Evolutionary conservation across 2,329 filamentous ascomycete genomes (phyloP).

Genomic region (Pestalotiopsis sp.): DNA sequence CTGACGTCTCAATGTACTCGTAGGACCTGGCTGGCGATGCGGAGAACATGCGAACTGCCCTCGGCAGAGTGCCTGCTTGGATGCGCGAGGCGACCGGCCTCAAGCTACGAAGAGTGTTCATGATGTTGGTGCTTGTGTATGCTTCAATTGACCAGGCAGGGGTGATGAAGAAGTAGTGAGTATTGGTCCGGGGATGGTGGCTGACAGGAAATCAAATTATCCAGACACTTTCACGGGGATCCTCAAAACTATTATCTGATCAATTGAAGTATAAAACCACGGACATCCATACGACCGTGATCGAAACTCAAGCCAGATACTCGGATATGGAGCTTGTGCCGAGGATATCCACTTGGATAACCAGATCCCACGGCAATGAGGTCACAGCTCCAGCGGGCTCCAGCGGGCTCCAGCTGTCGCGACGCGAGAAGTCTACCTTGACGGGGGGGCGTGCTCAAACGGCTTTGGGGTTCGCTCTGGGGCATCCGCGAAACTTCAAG

Average conservation of each 20-base stretch:
- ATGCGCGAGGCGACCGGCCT: conserved; percentile 65
- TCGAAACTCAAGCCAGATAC: not conserved
- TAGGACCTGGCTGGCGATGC: conserved; percentile 56
- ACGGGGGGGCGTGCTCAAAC: not conserved
- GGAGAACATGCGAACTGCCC: conserved; percentile 55
- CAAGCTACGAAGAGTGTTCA: conserved; percentile 60
- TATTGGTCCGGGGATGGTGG: not conserved
- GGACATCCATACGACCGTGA: not conserved
- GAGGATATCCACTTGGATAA: conserved; percentile 13
- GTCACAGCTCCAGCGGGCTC: conserved; percentile 14
- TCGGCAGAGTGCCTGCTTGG: conserved; percentile 58
- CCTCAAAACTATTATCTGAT: not conserved
- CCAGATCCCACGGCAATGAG: conserved; percentile 11
- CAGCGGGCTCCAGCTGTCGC: not conserved
- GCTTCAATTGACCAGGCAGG: not conserved
- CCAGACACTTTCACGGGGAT: not conserved
- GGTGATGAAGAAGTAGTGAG: not conserved
- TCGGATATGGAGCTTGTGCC: conserved; percentile 7
- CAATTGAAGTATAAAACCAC: not conserved
- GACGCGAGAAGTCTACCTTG: not conserved
- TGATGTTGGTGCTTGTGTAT: conserved; percentile 26
- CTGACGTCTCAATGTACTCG: conserved; percentile 81
- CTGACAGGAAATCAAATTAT: not conserved
- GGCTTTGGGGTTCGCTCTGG: not conserved
- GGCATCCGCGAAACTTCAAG: too few relatives aligned